Evolutionary conservation across 208 protist species (phyloP).

Genomic region (Wallacemonas collosoma): DNA sequence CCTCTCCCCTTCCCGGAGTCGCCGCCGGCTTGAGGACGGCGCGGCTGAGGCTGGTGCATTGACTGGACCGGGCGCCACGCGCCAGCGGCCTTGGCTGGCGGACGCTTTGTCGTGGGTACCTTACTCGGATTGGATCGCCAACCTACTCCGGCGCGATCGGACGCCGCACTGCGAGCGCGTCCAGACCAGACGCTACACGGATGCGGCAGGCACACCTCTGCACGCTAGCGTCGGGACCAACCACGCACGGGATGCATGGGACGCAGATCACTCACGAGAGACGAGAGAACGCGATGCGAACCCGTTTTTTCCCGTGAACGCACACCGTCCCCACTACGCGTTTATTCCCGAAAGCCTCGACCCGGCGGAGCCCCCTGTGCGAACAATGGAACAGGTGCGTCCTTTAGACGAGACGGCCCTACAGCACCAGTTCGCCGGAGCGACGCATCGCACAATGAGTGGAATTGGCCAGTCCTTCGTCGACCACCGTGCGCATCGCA

Average conservation of each 20-base stretch:
- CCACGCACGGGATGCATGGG: neutral
- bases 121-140: conserved; percentile 24
- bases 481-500: neutral
- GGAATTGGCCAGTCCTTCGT: neutral
- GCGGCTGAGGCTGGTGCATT: too few relatives aligned
- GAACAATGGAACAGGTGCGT: conserved; percentile 1
- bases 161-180: conserved; percentile 3
- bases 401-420: conserved; percentile 3
- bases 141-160: conserved; percentile 21
- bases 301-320: neutral
- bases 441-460: neutral
- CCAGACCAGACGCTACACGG: neutral
- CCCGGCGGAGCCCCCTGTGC: conserved; percentile 1
- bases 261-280: neutral
- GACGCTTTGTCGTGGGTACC: conserved; percentile 42
- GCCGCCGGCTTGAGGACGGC: neutral
- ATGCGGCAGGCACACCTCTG: neutral
- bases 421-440: neutral
- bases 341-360: conserved; percentile 12
- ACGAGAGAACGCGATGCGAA: neutral
- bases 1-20: conserved; percentile 12
- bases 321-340: conserved; percentile 1
- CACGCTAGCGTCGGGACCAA: neutral
- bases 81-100: conserved; percentile 33
- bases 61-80: conserved; percentile 16